These are phyloP conservation scores for Postia placenta DNA, from an alignment of 768 basidiomycete genomes.

Conservation along the genomic window DNA sequence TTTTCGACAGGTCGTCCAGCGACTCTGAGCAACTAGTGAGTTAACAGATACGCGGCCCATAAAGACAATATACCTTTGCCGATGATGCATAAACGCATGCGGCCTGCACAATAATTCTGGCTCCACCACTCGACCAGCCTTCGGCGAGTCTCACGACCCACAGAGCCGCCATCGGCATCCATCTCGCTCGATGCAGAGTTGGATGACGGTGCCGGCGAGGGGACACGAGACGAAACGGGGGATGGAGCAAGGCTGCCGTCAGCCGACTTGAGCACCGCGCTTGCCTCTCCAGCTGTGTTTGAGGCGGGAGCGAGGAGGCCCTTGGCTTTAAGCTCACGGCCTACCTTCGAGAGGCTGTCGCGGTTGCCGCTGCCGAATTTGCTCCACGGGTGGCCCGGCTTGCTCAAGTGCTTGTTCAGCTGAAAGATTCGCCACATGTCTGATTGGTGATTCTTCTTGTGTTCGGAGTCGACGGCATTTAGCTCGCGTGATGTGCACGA, in stretches of 20 bases:
- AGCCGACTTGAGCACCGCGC: slow-evolving; percentile 26
- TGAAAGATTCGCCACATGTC: slow-evolving; percentile 96
- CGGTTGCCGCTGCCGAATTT: slow-evolving; percentile 91
- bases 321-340: slow-evolving; percentile 47
- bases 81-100: slow-evolving; percentile 75
- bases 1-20: slow-evolving; percentile 59
- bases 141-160: slow-evolving; percentile 76
- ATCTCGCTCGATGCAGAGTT: slow-evolving; percentile 46
- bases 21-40: slow-evolving; percentile 43
- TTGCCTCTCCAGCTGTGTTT: slow-evolving; percentile 8
- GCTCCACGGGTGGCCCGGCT: slow-evolving; percentile 74
- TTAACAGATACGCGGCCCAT: background rate
- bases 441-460: slow-evolving; percentile 91
- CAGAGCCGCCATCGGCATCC: slow-evolving; percentile 69
- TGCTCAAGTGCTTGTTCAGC: slow-evolving; percentile 81
- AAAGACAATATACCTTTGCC: slow-evolving; percentile 56
- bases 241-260: slow-evolving; percentile 19
- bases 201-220: slow-evolving; percentile 57
- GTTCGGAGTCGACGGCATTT: slow-evolving; percentile 94
- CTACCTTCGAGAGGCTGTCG: slow-evolving; percentile 62
- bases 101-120: slow-evolving; percentile 72
- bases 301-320: slow-evolving; percentile 31
- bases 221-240: slow-evolving; percentile 46
- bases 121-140: slow-evolving; percentile 83
- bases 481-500: slow-evolving; percentile 86